Base-by-base conservation (phyloP, 805 yeast genomes). In the Torulaspora gathmanii region DNA sequence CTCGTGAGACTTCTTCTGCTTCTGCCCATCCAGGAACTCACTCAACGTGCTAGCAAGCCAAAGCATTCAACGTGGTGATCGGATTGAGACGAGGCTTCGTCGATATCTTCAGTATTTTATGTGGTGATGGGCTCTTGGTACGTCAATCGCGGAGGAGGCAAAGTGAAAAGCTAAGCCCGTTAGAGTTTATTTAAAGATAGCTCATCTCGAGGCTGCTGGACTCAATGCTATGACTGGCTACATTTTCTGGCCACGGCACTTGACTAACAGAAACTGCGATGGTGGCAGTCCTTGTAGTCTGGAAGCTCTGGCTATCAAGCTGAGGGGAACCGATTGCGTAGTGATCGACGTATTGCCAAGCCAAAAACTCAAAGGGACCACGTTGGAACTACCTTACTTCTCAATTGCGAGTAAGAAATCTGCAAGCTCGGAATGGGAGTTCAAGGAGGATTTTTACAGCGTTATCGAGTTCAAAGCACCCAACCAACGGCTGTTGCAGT, bases 391-490 rank as follows among this genome's bases (percentile, higher is more conserved):
- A 9, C 60, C 60, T 2, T 58, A 58, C 36, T 33, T 38, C 4
- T 17, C 43, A 3, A 41, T 57, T 6, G 56, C 52, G 9, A 40
- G 22, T 3, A 41, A 37, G 22, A 19, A 15, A 3, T 27, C 27
- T 13, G 29, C 15, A 4, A 17, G 17, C 2, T n/a, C 23, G 12
- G 16, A 17, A 3, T 51, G 58, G 53, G 26, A 38, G 2, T 44
- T 54, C 6, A 17, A 41, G 2, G 38, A 43, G 15, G 40, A 46
- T 2, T 40, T 53, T 9, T 31, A 59, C n/a, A 56, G 40, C n/a
- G 47, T 80, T 2, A 64, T 83, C 3, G 54, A 74, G n/a, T 89
- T 79, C 58, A 75, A 76, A 20, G 83, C 93, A 1, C 97, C 97
- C 0, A 74, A 76, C 35, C 78, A 83, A 15, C 72, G 71, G 23